Base-by-base conservation (phyloP, 23 red algal genomes). In the Agarophyton chilense region DNA sequence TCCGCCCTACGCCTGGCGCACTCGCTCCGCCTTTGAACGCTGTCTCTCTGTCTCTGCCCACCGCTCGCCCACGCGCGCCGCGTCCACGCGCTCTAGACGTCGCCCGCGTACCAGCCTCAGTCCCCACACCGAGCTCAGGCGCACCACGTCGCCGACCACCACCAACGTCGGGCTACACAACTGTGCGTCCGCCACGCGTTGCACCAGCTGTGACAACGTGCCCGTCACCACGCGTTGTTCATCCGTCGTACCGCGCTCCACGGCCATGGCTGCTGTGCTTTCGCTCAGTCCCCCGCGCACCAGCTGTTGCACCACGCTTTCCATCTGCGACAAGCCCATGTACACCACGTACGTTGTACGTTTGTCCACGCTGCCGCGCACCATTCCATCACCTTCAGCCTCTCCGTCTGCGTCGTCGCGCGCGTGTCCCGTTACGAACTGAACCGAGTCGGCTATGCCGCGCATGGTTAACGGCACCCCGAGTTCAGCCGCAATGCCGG, bases 321-420 rank as follows among this genome's bases (percentile, higher is more conserved):
- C 25, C 42, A 91, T 42, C 52, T 65, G 36, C 29, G 26, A 25
- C 54, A 95, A 75, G 14, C 93, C 93, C 93, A 95, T 95, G 70
- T 95, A 95, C 52, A 95, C 78, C 33, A 95, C 93, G 38, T 83
- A 67, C 70, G 93, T 95, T 0, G 78, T 79, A 1, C 33, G 52
- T 6, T 12, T 6, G 12, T 9, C 7, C 12, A 47, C 22, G 18
- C 50, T 19, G 68, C 55, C 45, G 89, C 92, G 21, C 14, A 12
- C 19, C 50, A 36, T 0, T 77, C 19, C 19, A 72, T 35, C 53
- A 72, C 34, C 36, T 58, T 11, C 14, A 31, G 55, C 21, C 80
- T n/a, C n/a, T n/a, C n/a, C n/a, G n/a, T n/a, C n/a, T n/a, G n/a
- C n/a, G n/a, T n/a, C 79, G 19, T 79, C 54, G 40, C 21, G 34